Conservation (phyloP, 345 rosid genomes). For the Gossypium raimondii region DNA sequence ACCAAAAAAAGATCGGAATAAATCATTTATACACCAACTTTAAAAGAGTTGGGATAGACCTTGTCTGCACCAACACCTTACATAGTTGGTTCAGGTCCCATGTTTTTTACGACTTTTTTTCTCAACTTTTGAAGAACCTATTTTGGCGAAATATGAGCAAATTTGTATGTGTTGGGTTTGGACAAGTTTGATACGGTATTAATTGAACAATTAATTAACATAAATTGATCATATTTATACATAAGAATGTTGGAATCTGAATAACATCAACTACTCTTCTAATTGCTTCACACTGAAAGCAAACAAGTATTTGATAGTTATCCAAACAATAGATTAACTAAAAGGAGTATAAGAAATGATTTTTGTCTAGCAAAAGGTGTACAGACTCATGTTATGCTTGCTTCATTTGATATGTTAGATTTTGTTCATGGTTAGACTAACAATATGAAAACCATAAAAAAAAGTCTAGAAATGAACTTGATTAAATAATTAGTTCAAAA, state of each 20-base stretch:
- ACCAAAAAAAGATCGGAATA: no score
- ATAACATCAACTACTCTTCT: constrained; percentile 89
- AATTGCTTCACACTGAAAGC: constrained; percentile 69
- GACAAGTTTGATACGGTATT: no score
- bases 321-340: neutral
- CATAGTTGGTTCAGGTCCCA: no score
- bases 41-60: no score
- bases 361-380: neutral
- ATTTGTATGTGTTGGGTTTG: no score
- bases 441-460: neutral
- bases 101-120: no score
- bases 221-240: no score
- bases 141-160: no score
- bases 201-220: no score
- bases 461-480: neutral
- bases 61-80: no score
- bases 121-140: no score
- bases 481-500: neutral
- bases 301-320: neutral
- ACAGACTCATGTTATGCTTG: neutral
- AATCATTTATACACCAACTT: no score
- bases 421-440: neutral
- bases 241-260: constrained; percentile 92
- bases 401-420: neutral
- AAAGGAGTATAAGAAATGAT: neutral